A percentile compares a stretch with the other conserved stretches of the same genome.
These are phyloP conservation scores for Neurospora sp. DNA, from an alignment of 495 filamentous ascomycete genomes.

Conservation along the genomic window DNA sequence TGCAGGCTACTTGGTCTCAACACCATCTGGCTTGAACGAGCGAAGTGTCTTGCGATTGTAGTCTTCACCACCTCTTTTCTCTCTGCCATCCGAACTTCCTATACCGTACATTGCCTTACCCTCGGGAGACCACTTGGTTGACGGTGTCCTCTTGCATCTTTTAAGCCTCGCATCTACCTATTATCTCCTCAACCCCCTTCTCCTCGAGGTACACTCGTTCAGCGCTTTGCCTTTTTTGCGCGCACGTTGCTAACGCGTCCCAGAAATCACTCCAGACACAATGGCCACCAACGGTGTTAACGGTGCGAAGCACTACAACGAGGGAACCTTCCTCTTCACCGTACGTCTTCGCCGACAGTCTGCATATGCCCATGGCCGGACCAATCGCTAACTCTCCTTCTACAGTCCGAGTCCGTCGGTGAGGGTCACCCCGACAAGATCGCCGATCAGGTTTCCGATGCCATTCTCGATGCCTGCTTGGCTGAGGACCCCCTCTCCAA, in stretches of 20 bases:
- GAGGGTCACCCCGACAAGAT: conserved; percentile 99
- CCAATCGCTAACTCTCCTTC: conserved; percentile 11
- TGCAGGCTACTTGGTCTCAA: neutral
- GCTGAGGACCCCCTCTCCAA: conserved; percentile 92
- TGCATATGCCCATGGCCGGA: neutral
- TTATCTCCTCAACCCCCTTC: conserved; percentile 10
- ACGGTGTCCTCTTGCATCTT: neutral
- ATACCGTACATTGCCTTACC: neutral
- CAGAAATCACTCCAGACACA: conserved; percentile 40
- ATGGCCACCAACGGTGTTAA: conserved; percentile 26
- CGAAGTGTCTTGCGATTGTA: neutral
- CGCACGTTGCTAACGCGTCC: conserved; percentile 46
- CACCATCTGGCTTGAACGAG: neutral
- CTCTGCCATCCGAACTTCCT: neutral
- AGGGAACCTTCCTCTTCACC: conserved; percentile 92
- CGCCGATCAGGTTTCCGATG: conserved; percentile 96
- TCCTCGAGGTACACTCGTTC: neutral
- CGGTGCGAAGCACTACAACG: conserved; percentile 39
- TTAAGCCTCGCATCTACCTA: neutral
- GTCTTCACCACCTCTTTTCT: neutral
- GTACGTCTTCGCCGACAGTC: conserved; percentile 28
- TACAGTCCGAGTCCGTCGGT: conserved; percentile 86
- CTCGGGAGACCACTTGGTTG: neutral
- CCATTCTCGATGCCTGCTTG: conserved; percentile 95
- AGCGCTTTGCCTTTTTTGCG: neutral